phyloP scores from a whole-genome alignment of 202 grass and related monocot genomes.

The Hordeum pubiflorum region DNA sequence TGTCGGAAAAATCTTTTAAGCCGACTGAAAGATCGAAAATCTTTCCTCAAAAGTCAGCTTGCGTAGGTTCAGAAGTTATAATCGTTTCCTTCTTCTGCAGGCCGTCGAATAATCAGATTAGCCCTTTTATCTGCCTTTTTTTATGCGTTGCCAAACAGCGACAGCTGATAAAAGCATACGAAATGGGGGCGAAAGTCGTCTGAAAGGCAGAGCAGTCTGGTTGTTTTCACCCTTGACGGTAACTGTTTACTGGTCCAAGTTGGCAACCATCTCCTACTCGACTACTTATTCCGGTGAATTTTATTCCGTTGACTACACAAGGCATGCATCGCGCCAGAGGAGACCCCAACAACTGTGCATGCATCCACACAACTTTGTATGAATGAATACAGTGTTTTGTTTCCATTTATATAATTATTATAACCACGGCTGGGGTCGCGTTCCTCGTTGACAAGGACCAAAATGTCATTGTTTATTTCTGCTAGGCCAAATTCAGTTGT shows the following conservation, averaged over 20 bases:
- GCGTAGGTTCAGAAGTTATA: not conserved
- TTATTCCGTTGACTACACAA: not conserved
- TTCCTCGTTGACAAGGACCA: not conserved
- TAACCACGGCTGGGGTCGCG: not conserved
- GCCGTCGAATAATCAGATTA: not conserved
- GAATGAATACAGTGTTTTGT: not conserved
- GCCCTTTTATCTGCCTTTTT: not conserved
- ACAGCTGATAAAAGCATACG: not conserved
- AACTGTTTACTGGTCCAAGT: conserved; percentile 19
- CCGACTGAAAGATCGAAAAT: not conserved
- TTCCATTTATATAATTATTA: not conserved
- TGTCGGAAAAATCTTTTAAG: conserved; percentile 20
- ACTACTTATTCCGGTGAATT: not conserved
- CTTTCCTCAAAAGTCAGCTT: not conserved
- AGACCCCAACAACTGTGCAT: not conserved
- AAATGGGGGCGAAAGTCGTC: not conserved
- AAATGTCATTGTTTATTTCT: not conserved
- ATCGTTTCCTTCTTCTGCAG: not conserved
- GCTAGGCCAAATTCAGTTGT: not conserved
- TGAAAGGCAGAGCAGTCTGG: not conserved
- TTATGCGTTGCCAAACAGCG: not conserved
- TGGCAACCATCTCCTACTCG: conserved; percentile 10
- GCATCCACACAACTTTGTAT: not conserved
- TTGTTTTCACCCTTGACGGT: not conserved
- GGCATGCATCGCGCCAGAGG: not conserved